Percentiles rank a stretch among this genome's conserved stretches.
Conservation (phyloP, 805 yeast species). For the Kodamaea kaohsiungensis region DNA sequence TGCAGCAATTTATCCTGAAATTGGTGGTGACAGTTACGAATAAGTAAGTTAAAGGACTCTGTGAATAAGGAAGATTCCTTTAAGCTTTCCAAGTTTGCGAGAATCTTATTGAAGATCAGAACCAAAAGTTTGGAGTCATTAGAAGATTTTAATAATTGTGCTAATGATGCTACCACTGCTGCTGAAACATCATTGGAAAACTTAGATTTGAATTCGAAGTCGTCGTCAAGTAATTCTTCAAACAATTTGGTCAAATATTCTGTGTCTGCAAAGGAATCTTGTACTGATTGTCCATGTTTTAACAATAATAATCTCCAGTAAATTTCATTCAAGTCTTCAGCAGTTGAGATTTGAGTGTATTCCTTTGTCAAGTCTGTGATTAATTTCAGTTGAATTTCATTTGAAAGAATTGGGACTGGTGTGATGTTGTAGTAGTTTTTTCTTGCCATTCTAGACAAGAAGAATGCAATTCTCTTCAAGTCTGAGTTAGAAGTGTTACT, state of each 20-base stretch:
- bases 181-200: conserved; percentile 47
- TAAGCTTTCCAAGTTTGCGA: conserved; percentile 22
- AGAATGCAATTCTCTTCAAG: conserved; percentile 30
- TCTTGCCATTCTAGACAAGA: conserved; percentile 17
- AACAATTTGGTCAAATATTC: conserved; percentile 19
- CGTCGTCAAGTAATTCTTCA: conserved; percentile 10
- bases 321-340: conserved; percentile 32
- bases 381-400: conserved; percentile 25
- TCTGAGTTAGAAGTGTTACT: conserved; percentile 17
- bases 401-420: conserved; percentile 26
- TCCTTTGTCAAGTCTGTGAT: conserved; percentile 11
- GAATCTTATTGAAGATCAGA: conserved; percentile 13
- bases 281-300: conserved; percentile 29
- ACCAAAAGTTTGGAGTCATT: conserved; percentile 15
- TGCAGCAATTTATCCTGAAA: background rate
- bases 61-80: conserved; percentile 40
- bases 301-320: conserved; percentile 55
- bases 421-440: conserved; percentile 12
- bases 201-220: conserved; percentile 12
- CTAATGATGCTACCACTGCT: conserved; percentile 33
- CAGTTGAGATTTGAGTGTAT: conserved; percentile 7
- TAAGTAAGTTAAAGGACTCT: conserved; percentile 30
- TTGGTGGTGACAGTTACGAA: conserved; percentile 13
- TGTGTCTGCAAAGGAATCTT: conserved; percentile 12
- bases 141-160: conserved; percentile 19